Evolutionary conservation across 306 rosid species (phyloP), one percentile per base, ranked within the genome.

Genomic region (Begonia masoniana): DNA sequence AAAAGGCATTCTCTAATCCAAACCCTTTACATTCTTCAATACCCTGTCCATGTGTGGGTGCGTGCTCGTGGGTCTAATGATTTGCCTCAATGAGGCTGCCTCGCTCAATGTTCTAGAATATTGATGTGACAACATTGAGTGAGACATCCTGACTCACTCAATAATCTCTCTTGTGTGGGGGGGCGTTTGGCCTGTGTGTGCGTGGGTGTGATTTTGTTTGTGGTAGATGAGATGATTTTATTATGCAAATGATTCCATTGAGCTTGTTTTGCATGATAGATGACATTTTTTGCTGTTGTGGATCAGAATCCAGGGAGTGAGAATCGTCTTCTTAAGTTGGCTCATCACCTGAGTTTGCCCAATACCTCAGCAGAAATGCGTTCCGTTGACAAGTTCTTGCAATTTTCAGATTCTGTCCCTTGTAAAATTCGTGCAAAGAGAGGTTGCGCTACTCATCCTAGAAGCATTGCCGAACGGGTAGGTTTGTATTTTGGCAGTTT

Each of bases 401-500:
- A 81, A 62, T 77, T 73, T 56, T 82, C 87, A 50, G 96, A 91
- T 63, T 77, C 96, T 57, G 88, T 85, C 10, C 97, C 97, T 16
- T 81, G 95, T 69, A 85, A 91, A 72, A 77, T 83, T 57, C 94
- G 97, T 43, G 97, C 97, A 57, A 91, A 91, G 76, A 81, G 96
- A 0, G 97, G 97, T n/a, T 85, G 73, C 62, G 97, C 97, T 50
- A 91, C 97, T 47, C 97, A 91, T 45, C 97, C 97, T 8, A 70
- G 97, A 71, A 91, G 97, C 85, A 86, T 91, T 63, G 97, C 97
- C 4, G 97, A 91, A 74, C 78, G 97, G 85, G 97, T 86, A 85
- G 62, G 12, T 9, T 6, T 55, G 50, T 31, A 1, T 31, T 31
- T 31, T 31, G 39, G 8, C 39, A 31, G 39, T 31, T 31, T 5